These are phyloP conservation scores for Phragmites australis DNA, from an alignment of 176 grass and related monocot genomes.

Conservation along the genomic window DNA sequence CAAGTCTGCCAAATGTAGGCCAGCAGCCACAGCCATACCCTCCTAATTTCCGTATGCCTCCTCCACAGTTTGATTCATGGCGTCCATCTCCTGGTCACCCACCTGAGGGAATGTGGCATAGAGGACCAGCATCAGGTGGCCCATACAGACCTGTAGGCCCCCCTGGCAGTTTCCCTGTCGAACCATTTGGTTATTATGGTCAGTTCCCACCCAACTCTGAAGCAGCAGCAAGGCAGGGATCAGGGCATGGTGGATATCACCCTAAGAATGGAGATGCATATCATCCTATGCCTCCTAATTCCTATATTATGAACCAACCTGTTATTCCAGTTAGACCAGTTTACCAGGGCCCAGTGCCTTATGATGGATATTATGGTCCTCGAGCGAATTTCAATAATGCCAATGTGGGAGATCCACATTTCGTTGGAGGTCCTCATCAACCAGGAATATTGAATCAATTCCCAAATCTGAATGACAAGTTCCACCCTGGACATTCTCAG, in stretches of 20 bases:
- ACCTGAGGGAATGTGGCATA: constrained; percentile 76
- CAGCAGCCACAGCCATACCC: constrained; percentile 51
- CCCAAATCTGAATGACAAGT: constrained; percentile 53
- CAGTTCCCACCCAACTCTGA: constrained; percentile 63
- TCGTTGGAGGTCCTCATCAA: constrained; percentile 51
- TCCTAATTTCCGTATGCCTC: constrained; percentile 46
- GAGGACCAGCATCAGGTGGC: constrained; percentile 56
- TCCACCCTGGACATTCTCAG: constrained; percentile 51
- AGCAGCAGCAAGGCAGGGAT: constrained; percentile 47
- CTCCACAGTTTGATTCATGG: constrained; percentile 78
- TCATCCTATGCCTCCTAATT: constrained; percentile 54
- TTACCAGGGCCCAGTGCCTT: constrained; percentile 64
- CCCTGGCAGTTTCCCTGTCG: constrained; percentile 59
- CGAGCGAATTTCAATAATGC: constrained; percentile 56
- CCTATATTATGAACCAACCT: constrained; percentile 70
- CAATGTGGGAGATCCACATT: constrained; percentile 54
- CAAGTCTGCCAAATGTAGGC: constrained; percentile 44
- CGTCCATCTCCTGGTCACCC: constrained; percentile 53
- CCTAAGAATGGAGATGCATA: constrained; percentile 64
- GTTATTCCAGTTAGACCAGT: constrained; percentile 71
- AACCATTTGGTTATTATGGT: constrained; percentile 72
- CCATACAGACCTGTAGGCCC: constrained; percentile 56
- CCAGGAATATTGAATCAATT: constrained; percentile 67
- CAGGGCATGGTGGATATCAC: constrained; percentile 52
- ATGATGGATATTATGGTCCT: constrained; percentile 72